Conservation (phyloP, 2,329 filamentous ascomycete species). For the Clarireedia hainanense region DNA sequence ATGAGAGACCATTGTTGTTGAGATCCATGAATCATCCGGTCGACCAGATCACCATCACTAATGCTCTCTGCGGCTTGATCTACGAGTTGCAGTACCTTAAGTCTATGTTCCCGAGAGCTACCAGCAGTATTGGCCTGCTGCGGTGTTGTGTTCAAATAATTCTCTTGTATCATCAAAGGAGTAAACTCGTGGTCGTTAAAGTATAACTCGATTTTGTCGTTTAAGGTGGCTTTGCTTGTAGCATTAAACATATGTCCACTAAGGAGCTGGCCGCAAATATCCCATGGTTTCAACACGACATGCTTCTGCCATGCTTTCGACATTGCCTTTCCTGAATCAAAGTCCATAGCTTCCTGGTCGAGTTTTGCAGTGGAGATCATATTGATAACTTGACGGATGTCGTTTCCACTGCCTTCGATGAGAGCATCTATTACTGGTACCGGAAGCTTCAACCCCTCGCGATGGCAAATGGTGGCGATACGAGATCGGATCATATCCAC, state of each 20-base stretch:
- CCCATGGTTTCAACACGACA: conserved; percentile 93
- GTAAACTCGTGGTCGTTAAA: conserved; percentile 99
- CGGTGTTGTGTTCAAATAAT: conserved; percentile 83
- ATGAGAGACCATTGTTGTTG: conserved; percentile 98
- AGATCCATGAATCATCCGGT: conserved; percentile 95
- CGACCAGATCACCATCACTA: conserved; percentile 91
- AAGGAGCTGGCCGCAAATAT: conserved; percentile 90
- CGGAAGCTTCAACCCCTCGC: conserved; percentile 83
- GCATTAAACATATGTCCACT: conserved; percentile 78
- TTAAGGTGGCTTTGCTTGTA: conserved; percentile 77
- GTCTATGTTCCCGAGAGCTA: conserved; percentile 59
- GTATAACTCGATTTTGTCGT: conserved; percentile 97
- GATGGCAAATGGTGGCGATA: conserved; percentile 90
- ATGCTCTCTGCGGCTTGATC: conserved; percentile 92
- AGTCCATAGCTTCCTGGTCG: conserved; percentile 72
- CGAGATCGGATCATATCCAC: conserved; percentile 85
- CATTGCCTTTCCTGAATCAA: conserved; percentile 84
- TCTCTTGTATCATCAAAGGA: conserved; percentile 96
- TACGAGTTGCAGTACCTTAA: conserved; percentile 79
- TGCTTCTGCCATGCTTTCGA: conserved; percentile 98
- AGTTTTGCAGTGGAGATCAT: conserved; percentile 95
- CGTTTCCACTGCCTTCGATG: conserved; percentile 90
- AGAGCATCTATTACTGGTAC: conserved; percentile 79
- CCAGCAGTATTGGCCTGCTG: conserved; percentile 35
- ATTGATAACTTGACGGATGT: conserved; percentile 97